Percentiles rank a stretch among this genome's conserved stretches.
Conservation (phyloP, 2,329 filamentous ascomycete species). For the Cladosporium velox region DNA sequence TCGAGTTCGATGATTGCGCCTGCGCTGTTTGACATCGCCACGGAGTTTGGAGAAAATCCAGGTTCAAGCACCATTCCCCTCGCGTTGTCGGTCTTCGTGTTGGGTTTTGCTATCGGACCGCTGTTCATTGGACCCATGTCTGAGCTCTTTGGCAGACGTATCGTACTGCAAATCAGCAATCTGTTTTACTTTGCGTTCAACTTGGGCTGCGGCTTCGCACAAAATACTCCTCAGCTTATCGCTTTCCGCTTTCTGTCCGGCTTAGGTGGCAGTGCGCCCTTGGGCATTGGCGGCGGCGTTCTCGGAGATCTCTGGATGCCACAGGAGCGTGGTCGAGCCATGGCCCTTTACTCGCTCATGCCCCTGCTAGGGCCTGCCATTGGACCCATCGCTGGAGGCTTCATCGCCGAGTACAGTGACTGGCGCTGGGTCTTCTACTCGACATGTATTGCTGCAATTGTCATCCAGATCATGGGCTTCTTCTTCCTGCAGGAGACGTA, state of each 20-base stretch:
- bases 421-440: slow-evolving; percentile 77
- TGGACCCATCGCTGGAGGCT: slow-evolving; percentile 66
- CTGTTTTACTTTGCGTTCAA: slow-evolving; percentile 43
- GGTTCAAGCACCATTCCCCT: slow-evolving; percentile 29
- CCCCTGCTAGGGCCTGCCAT: slow-evolving; percentile 67
- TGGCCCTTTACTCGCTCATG: slow-evolving; percentile 63
- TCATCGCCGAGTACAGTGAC: slow-evolving; percentile 62
- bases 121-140: slow-evolving; percentile 41
- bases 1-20: slow-evolving; percentile 45
- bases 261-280: slow-evolving; percentile 41
- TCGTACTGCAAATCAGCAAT: slow-evolving; percentile 40
- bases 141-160: slow-evolving; percentile 41
- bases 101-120: slow-evolving; percentile 42
- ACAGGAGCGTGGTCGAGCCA: slow-evolving; percentile 63
- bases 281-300: slow-evolving; percentile 42
- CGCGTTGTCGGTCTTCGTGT: slow-evolving; percentile 41
- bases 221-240: slow-evolving; percentile 36
- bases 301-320: slow-evolving; percentile 59
- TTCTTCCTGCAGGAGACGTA: slow-evolving; percentile 68
- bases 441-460: slow-evolving; percentile 62
- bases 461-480: slow-evolving; percentile 63
- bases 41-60: slow-evolving; percentile 32
- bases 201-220: slow-evolving; percentile 40
- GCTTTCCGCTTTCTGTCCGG: slow-evolving; percentile 43
- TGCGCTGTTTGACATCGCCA: slow-evolving; percentile 33